Evolutionary conservation across 1,139 yeast genomes (phyloP), one percentile per base, ranked within the genome.

Genomic region (Yamadazyma aaseri): DNA sequence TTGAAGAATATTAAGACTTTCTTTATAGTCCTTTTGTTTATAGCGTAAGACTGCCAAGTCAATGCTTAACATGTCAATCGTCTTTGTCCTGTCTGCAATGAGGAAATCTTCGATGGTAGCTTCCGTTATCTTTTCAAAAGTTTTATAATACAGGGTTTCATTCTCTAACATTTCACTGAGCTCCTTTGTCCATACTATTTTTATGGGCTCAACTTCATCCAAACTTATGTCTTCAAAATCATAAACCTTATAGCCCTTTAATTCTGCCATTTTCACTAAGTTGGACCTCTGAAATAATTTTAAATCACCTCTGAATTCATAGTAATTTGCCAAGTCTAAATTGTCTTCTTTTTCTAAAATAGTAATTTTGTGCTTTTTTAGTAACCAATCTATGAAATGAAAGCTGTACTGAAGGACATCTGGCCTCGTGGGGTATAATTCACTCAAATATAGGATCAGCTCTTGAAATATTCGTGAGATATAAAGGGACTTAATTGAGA

Each of bases 41-140:
- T 75, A 84, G 31, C 82, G 78, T 15, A 87, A 58, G 11, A 85
- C 53, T 0, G 95, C 96, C 34, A 87, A 67, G 45, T 92, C 97
- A n/a, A 86, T 76, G 3, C 92, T 80, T 17, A 92, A 62, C 6
- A 83, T 68, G 49, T 85, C 92, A 7, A 85, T 79, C 0, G 89
- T 71, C 43, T 90, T 71, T 8, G 78, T 72, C 41, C 83, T 60
- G 11, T 62, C 66, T 22, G 80, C 69, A 10, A 51, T 48, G 5
- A 71, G 65, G 47, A 74, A 77, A 37, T 74, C 73, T 20, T 61
- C 58, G 20, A 76, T 67, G 1, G 76, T 53, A 18, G 33, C 53
- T 26, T 65, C 69, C 0, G 83, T 79, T 4, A 72, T 44, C 3
- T 50, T 41, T 39, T 71, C 63, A 41, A 61, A 63, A 9, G 42